These are phyloP conservation scores for Russula lepida DNA, from an alignment of 768 basidiomycete genomes.

Conservation along the genomic window DNA sequence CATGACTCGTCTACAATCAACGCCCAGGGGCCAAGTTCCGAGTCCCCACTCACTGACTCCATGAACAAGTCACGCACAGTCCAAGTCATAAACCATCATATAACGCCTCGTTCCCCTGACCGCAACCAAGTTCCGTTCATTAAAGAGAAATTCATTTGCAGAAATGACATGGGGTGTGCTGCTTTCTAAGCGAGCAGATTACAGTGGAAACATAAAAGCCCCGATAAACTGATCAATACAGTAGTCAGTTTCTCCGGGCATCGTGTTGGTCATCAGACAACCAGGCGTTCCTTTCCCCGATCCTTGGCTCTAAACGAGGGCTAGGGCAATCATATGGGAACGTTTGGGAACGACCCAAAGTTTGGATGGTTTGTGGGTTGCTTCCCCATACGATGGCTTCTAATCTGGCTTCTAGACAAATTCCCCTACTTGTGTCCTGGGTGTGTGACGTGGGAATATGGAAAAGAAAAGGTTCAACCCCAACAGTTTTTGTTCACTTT, in stretches of 20 bases:
- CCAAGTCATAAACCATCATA: too few species aligned
- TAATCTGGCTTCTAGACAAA: not conserved
- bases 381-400: too few species aligned
- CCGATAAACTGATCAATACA: not conserved
- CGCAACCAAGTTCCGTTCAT: not conserved
- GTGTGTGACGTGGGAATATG: not conserved
- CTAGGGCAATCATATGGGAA: not conserved
- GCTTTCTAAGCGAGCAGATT: not conserved
- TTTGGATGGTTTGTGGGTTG: too few species aligned
- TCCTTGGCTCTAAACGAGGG: not conserved
- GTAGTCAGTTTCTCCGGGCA: not conserved
- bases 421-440: not conserved
- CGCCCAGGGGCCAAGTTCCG: not conserved
- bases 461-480: not conserved
- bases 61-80: not conserved
- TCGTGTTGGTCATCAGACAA: not conserved
- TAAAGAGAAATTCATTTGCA: not conserved
- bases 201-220: not conserved
- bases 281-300: not conserved
- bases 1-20: too few species aligned
- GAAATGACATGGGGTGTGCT: not conserved
- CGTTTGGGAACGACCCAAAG: not conserved
- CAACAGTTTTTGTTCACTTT: too few species aligned
- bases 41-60: not conserved
- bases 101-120: not conserved